Base-by-base conservation (phyloP, 2,329 filamentous ascomycete species). In the Torrubiella hemipterigena region DNA sequence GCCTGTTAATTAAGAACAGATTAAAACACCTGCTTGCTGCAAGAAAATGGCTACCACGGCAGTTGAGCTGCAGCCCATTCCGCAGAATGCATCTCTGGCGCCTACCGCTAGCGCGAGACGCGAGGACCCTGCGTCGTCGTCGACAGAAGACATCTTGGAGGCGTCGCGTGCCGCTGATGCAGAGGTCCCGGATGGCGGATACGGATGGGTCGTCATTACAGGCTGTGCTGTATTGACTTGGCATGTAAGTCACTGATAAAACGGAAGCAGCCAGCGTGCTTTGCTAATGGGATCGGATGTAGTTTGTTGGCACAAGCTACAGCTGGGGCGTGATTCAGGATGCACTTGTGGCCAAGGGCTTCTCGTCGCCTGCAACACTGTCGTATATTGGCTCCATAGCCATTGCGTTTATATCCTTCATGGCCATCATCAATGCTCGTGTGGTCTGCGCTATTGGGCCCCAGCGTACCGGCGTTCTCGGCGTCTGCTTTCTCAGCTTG, bases 321-420 rank as follows among this genome's bases (percentile, higher is more conserved):
- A 63, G 58, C 37, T 78, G 73, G 71, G 74, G 73, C 6, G 60
- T 79, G 1, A 53, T 77, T 11, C 74, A 79, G 45, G 59, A 59
- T 3, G 71, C 64, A 0, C 56, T 78, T 0, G 59, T 74, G 0
- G 50, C 63, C 21, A 49, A 63, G 13, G 54, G 56, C 0, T 50
- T 73, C 1, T 56, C 56, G 2, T 58, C 60, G 0, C 54, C 69
- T 0, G 62, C 65, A 0, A 73, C 67, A 0, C 49, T 78, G 9
- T 64, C 70, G 1, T 78, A 74, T 37, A 67, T 77, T 5, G 73
- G 73, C 0, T 69, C 65, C 0, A 40, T 73, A 10, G 55, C 58
- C 6, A 46, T 65, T 1, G 60, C 64, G 0, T 58, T 62, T 32
- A 63, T 69, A 21, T 61, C 64, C 0, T 55, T 64, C 3, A 54